Evolutionary conservation across 139 green algal species (phyloP), one percentile per base, ranked within the genome.

Genomic region (Micractinium sp.): DNA sequence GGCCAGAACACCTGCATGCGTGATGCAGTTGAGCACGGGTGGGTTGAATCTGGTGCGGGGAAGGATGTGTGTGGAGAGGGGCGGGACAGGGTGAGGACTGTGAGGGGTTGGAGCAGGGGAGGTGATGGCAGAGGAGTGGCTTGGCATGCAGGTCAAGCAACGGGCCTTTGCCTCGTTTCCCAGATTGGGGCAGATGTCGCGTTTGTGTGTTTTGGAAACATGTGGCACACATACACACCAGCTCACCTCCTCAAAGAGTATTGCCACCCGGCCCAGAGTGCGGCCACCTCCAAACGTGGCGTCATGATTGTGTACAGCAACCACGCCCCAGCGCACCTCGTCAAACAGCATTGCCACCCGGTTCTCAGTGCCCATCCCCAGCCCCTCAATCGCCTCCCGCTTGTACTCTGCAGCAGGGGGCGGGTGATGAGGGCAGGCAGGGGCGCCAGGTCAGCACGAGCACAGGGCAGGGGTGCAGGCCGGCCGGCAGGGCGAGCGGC

Each of bases 291-390:
- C n/a, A n/a, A n/a, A n/a, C n/a, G n/a, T n/a, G n/a, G n/a, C n/a
- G n/a, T n/a, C n/a, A n/a, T n/a, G n/a, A n/a, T n/a, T 56, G 5
- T 9, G 5, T 56, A 16, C 47, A 60, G 36, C 36, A 82, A 20
- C 76, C 5, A 41, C 13, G 39, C 27, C 56, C 75, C 75, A 31
- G 33, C 33, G 7, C n/a, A 82, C 85, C 86, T 85, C n/a, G 20
- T 76, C 60, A 81, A 92, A 92, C 33, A 91, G 69, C 80, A 92
- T 77, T 2, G 86, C 86, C 66, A 91, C 88, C 5, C 86, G 67
- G 83, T 88, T 89, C 53, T 91, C 90, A 0, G 79, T 91, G 71
- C 90, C 85, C 85, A 90, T 92, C 60, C 29, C 90, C 82, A 92
- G 90, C 29, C 90, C 86, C 2, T 20, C 3, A 16, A 92, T 87